phyloP scores from a whole-genome alignment of 2,329 filamentous ascomycete genomes.

The Talaromyces funiculosus region DNA sequence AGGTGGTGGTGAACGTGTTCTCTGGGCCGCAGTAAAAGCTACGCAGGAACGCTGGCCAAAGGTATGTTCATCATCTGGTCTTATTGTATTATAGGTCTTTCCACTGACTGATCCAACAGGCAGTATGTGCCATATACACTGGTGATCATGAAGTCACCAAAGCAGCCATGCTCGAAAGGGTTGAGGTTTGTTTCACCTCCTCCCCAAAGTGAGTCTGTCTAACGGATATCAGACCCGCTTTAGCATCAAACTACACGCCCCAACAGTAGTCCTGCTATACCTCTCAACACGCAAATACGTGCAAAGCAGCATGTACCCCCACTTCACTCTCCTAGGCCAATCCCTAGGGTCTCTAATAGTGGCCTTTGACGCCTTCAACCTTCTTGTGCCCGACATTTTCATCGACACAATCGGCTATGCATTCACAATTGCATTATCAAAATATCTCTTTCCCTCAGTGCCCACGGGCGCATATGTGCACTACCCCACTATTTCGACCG shows the following conservation, averaged over 20 bases:
- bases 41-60: conserved; percentile 85
- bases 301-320: conserved; percentile 79
- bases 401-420: conserved; percentile 98
- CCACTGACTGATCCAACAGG: conserved; percentile 28
- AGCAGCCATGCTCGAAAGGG: conserved; percentile 67
- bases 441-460: conserved; percentile 70
- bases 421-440: conserved; percentile 77
- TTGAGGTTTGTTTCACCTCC: conserved; percentile 54
- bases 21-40: conserved; percentile 91
- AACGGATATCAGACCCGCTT: conserved; percentile 62
- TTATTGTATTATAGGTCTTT: background rate
- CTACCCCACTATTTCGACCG: conserved; percentile 96
- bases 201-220: background rate
- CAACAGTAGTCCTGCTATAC: conserved; percentile 82
- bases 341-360: conserved; percentile 81
- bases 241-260: conserved; percentile 81
- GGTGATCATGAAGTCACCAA: conserved; percentile 89
- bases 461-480: conserved; percentile 93
- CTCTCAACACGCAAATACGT: conserved; percentile 83
- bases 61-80: background rate
- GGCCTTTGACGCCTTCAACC: conserved; percentile 86
- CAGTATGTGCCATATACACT: conserved; percentile 88
- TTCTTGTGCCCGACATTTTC: conserved; percentile 88
- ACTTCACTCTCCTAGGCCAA: conserved; percentile 90
- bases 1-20: conserved; percentile 87